Base-by-base conservation (phyloP, 257 asterid species). In the Paraleonurus japonicus region DNA sequence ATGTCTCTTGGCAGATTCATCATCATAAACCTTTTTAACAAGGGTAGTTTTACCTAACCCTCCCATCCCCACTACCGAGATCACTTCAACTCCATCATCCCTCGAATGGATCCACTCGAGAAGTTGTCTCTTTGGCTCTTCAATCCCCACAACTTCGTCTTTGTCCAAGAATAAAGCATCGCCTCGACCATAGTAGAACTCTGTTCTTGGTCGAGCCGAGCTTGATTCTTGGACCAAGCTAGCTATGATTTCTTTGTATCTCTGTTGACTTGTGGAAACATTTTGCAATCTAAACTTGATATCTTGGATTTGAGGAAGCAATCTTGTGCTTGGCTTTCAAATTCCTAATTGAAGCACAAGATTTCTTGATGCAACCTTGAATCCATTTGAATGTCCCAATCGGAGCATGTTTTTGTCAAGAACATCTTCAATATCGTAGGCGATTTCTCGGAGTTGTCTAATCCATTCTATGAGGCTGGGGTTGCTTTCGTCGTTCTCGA, bases 141-240 rank as follows among this genome's bases (percentile, higher is more conserved):
- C 75, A 22, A 81, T 75, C 20, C 89, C 86, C 9, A 79, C 82
- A 7, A 84, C 77, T 12, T 81, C 79, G 4, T 16, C 47, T 53
- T 75, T 80, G 51, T 69, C 82, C 11, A 80, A 8, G 2, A 77
- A 66, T 7, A 78, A 19, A 10, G 81, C 78, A 66, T 63, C 79
- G 0, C 75, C 83, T 16, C 81, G 75, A 32, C 79, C 71, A 19
- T 75, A 78, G 51, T 65, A 27, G 62, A 50, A 12, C 7, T 15
- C 9, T 8, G n/a, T 45, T 13, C 20, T 55, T 4, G 47, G 9
- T 30, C 22, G 4, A 8, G 26, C 1, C 1, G 63, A 43, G 15
- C 70, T 27, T 0, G 53, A 30, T 1, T 24, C 35, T 7, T 20
- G 68, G 9, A 19, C 27, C 50, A 27, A 1, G 16, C 5, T 19